Percentiles rank a stretch among this genome's conserved stretches.
Conservation (phyloP, 306 rosid genomes). For the Cucumis sativus region Cucumber_9930_V3 NC_026655.2:1745001-1745500, state of each 20-base stretch:
- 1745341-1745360: not conserved
- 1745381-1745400: not conserved
- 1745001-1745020: not conserved
- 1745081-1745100: not conserved
- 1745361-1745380: not conserved
- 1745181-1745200: slow-evolving; percentile 57
- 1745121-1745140: not conserved
- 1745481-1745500: not conserved
- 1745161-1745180: not conserved
- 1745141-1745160: not conserved
- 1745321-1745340: not conserved
- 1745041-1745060: not conserved
- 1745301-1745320: not conserved
- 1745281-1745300: slow-evolving; percentile 34
- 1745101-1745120: not conserved
- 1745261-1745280: slow-evolving; percentile 77
- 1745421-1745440: not conserved
- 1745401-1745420: not conserved
- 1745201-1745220: slow-evolving; percentile 48
- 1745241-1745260: slow-evolving; percentile 95
- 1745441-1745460: not conserved
- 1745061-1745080: not conserved
- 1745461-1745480: not conserved
- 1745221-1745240: slow-evolving; percentile 58
- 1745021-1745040: not conserved